Evolutionary conservation across 2,329 filamentous ascomycete species (phyloP), one percentile per base, ranked within the genome.

Genomic region (Fusarium concolor): DNA sequence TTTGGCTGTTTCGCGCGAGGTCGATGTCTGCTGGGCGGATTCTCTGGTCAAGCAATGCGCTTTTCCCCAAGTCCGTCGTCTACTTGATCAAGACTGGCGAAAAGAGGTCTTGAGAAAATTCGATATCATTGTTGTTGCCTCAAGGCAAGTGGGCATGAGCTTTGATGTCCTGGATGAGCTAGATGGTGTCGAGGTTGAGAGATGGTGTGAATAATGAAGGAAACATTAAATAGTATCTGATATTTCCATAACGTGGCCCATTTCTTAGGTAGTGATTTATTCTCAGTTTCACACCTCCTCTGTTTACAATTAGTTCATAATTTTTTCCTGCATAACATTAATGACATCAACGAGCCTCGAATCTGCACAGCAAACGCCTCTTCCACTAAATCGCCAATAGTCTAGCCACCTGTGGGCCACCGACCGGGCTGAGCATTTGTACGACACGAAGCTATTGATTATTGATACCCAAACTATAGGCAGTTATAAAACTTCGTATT

Each of bases 1-100:
- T 22, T 74, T 81, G 1, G 69, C 74, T 5, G 49, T 77, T n/a
- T 76, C 77, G 3, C 68, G 74, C 18, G 73, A 77, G 50, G 78
- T 79, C 7, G 72, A 81, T 17, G 77, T 83, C 37, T 68, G 66
- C 41, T 84, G 80, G 76, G 76, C 75, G 6, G 82, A 84, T 64
- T 75, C 80, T 6, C 58, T 82, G 24, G 81, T 83, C 6, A 69
- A 75, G 28, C 80, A 83, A 58, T 75, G 75, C 15, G 75, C 73
- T 5, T 73, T 84, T 15, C 76, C 77, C 6, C 75, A 79, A 38
- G 76, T 83, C 22, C 59, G 71, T 7, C 77, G 76, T 8, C 68
- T 84, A 1, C 67, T 72, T 5, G 76, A 78, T 12, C 58, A 71
- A 6, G 67, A 76, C 6, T 85, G 82, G 82, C 76, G 70, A 3